phyloP scores from a whole-genome alignment of 495 filamentous ascomycete genomes.

The Xylaria scruposa region DNA sequence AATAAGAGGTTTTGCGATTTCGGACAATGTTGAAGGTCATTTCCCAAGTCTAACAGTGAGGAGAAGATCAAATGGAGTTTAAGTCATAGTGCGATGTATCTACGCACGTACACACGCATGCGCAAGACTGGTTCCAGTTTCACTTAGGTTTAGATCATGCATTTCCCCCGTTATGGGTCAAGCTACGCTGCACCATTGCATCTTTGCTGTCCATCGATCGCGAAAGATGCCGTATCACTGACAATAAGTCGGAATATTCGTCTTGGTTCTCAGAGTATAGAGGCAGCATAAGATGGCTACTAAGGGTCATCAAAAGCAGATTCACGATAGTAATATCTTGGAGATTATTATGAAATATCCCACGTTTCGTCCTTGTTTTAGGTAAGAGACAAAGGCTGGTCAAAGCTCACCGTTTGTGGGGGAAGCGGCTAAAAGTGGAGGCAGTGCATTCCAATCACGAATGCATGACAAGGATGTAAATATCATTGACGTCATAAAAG shows the following conservation, averaged over 20 bases:
- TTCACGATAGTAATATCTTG: not conserved
- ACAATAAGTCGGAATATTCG: not conserved
- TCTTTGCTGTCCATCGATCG: not conserved
- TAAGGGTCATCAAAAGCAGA: not conserved
- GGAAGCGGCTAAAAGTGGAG: not conserved
- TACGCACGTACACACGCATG: too few relatives aligned
- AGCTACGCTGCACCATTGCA: not conserved
- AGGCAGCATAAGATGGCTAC: not conserved
- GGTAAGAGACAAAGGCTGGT: not conserved
- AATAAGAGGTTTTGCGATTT: not conserved
- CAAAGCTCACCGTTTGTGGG: not conserved
- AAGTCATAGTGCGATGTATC: not conserved
- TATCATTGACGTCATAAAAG: slow-evolving; percentile 11
- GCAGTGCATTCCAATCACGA: not conserved
- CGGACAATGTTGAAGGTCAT: not conserved
- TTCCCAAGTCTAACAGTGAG: not conserved
- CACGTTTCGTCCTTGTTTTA: slow-evolving; percentile 14
- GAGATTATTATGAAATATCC: too few relatives aligned
- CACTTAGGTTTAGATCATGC: slow-evolving; percentile 4
- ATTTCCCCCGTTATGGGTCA: slow-evolving; percentile 21
- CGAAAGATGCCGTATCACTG: not conserved
- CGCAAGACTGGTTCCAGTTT: not conserved
- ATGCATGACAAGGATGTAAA: not conserved
- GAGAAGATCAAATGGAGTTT: not conserved
- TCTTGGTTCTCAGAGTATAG: not conserved